A percentile compares a stretch with the other conserved stretches of the same genome.
Evolutionary conservation across 2,329 filamentous ascomycete genomes (phyloP).

Genomic region (Colletotrichum simmondsii): DNA sequence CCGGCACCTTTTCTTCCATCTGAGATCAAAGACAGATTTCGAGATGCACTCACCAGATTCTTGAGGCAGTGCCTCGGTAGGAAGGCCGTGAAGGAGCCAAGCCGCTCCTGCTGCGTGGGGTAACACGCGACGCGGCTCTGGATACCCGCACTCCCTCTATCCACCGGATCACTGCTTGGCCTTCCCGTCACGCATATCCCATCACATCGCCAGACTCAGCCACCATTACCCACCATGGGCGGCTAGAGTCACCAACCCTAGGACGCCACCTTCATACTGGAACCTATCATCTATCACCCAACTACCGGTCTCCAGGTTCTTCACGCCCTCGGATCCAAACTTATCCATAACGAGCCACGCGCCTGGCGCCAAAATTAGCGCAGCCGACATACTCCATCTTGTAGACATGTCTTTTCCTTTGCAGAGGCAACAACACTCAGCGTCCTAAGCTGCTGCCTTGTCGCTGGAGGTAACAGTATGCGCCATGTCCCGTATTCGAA

Average conservation of each 20-base stretch:
- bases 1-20: not conserved
- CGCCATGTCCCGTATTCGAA: conserved; percentile 9
- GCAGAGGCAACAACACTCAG: not conserved
- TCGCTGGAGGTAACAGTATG: not conserved
- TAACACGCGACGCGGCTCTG: conserved; percentile 35
- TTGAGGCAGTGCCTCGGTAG: conserved; percentile 22
- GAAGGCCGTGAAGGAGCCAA: conserved; percentile 7
- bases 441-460: not conserved
- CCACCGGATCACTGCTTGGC: conserved; percentile 23
- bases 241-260: conserved; percentile 8
- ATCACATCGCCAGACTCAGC: conserved; percentile 32
- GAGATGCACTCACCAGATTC: conserved; percentile 17
- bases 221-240: conserved; percentile 21
- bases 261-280: not conserved
- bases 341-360: not conserved
- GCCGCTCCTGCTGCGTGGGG: conserved; percentile 24
- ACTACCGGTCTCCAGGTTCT: not conserved
- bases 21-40: conserved; percentile 7
- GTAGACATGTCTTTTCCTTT: not conserved
- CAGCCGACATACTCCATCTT: not conserved
- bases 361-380: conserved; percentile 33
- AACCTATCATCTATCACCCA: not conserved
- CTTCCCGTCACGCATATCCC: conserved; percentile 32
- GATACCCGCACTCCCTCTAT: conserved; percentile 32
- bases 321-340: not conserved